Percentiles rank a stretch among this genome's conserved stretches.
These are phyloP conservation scores for Cicer cuneatum DNA, from an alignment of 306 rosid species.

Conservation along the genomic window DNA sequence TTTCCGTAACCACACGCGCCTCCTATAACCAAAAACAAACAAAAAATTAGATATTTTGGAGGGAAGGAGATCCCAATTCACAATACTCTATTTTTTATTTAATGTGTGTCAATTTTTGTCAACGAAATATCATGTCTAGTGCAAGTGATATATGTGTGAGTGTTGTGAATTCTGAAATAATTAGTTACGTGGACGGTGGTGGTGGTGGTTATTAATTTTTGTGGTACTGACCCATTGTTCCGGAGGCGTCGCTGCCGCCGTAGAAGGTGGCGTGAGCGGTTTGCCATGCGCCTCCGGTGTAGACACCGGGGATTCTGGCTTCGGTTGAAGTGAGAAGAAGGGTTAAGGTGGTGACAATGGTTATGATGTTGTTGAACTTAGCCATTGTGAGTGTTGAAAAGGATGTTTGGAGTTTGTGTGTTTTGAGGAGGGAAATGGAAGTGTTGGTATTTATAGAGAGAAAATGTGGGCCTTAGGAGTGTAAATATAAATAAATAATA, in stretches of 20 bases:
- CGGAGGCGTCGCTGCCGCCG: slow-evolving; percentile 87
- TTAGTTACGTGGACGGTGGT: neutral
- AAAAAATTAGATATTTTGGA: neutral
- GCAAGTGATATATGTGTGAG: too few relatives aligned
- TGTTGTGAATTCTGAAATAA: neutral
- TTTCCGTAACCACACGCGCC: slow-evolving; percentile 95
- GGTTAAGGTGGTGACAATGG: slow-evolving; percentile 42
- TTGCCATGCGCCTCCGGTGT: slow-evolving; percentile 65
- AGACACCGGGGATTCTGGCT: slow-evolving; percentile 54
- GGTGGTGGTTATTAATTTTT: neutral
- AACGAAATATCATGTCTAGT: too few relatives aligned
- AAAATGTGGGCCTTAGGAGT: neutral
- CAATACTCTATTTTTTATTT: too few relatives aligned
- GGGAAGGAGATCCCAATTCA: too few relatives aligned
- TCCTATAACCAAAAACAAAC: slow-evolving; percentile 39
- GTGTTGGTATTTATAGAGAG: slow-evolving; percentile 61
- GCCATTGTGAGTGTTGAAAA: slow-evolving; percentile 4
- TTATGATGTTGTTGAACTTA: slow-evolving; percentile 8
- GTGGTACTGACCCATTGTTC: slow-evolving; percentile 71
- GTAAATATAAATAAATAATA: neutral
- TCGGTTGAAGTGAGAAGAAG: slow-evolving; percentile 38
- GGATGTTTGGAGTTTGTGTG: neutral
- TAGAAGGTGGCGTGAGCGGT: slow-evolving; percentile 90
- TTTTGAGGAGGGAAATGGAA: slow-evolving; percentile 29
- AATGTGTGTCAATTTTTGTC: too few relatives aligned